These are phyloP conservation scores for Yamadazyma olivae DNA, from an alignment of 805 yeast genomes.

Conservation along the genomic window DNA sequence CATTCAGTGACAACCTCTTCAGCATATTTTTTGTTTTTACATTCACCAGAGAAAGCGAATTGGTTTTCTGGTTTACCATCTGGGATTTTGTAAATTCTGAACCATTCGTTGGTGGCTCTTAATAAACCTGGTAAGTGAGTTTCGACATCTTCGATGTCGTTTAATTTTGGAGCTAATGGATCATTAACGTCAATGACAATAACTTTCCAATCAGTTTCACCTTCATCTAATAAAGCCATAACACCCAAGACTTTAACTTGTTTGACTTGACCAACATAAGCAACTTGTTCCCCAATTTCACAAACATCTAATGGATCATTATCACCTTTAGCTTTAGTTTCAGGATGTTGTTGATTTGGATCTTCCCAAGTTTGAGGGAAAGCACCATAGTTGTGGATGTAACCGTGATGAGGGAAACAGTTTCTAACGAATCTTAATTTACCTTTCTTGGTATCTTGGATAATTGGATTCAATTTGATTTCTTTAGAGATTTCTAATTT, in stretches of 20 bases:
- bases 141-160: conserved; percentile 68
- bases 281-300: conserved; percentile 48
- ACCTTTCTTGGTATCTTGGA: conserved; percentile 97
- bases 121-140: conserved; percentile 67
- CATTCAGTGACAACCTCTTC: conserved; percentile 60
- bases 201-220: conserved; percentile 95
- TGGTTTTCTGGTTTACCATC: conserved; percentile 74
- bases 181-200: conserved; percentile 68
- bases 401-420: conserved; percentile 98
- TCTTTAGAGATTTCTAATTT: conserved; percentile 93
- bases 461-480: conserved; percentile 80
- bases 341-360: conserved; percentile 56
- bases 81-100: conserved; percentile 79
- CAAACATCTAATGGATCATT: conserved; percentile 86
- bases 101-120: conserved; percentile 71
- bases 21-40: conserved; percentile 56
- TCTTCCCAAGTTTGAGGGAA: conserved; percentile 95
- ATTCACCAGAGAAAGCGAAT: conserved; percentile 73
- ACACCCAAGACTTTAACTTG: conserved; percentile 72
- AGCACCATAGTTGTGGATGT: conserved; percentile 98
- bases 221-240: conserved; percentile 82
- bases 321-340: conserved; percentile 74
- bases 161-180: conserved; percentile 56
- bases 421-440: conserved; percentile 93
- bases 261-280: conserved; percentile 49